These are phyloP conservation scores for Aegilops speltoides DNA, from an alignment of 176 grass and related monocot genomes.

Conservation along the genomic window DNA sequence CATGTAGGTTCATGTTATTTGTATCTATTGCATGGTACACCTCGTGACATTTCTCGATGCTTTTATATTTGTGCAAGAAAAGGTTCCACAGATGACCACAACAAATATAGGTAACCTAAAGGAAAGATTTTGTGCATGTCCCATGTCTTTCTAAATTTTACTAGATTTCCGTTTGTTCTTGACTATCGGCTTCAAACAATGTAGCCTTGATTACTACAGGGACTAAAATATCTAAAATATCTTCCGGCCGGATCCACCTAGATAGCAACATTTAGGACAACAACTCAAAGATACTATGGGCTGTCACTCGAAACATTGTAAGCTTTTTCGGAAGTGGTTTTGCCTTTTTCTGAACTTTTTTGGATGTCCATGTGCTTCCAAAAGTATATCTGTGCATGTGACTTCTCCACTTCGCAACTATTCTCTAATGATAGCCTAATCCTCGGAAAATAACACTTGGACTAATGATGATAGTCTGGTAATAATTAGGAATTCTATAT, in stretches of 20 bases:
- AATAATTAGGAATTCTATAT: background rate
- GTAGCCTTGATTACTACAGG: background rate
- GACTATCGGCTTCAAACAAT: background rate
- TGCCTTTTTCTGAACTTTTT: background rate
- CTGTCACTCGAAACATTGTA: background rate
- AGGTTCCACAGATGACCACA: background rate
- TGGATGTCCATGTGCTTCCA: background rate
- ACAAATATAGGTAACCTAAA: background rate
- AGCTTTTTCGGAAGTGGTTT: slow-evolving; percentile 8
- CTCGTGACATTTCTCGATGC: background rate
- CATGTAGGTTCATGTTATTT: background rate
- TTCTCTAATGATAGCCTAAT: background rate
- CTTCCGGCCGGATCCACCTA: background rate
- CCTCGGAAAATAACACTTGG: background rate
- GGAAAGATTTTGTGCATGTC: background rate
- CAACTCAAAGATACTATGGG: background rate
- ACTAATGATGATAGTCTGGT: background rate
- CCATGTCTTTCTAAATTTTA: background rate
- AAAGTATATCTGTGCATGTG: background rate
- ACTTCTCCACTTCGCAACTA: background rate
- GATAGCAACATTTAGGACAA: background rate
- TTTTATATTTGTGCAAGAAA: background rate
- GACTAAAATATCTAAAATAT: slow-evolving; percentile 8
- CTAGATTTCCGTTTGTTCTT: background rate
- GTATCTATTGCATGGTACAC: background rate